phyloP scores from a whole-genome alignment of 768 basidiomycete species.

The Russula brevipes region DNA sequence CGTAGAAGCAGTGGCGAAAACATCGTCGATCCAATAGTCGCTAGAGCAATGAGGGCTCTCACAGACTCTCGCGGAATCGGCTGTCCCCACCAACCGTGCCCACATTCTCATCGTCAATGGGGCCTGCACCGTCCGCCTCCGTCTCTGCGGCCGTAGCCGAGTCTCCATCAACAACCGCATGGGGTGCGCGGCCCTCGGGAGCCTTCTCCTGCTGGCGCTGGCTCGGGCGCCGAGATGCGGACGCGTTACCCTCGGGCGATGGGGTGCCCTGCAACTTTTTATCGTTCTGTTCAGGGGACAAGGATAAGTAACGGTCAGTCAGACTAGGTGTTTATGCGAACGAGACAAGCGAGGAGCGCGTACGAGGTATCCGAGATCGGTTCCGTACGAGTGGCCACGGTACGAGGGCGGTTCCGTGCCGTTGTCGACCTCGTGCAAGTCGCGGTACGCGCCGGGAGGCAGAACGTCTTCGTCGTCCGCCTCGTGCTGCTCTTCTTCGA shows the following conservation, averaged over 20 bases:
- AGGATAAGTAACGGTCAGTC: background rate
- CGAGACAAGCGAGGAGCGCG: constrained; percentile 27
- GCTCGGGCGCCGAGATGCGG: constrained; percentile 43
- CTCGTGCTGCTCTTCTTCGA: constrained; percentile 46
- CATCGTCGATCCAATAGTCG: background rate
- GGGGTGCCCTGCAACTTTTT: constrained; percentile 31
- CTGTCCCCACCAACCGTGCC: constrained; percentile 3
- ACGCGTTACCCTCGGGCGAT: constrained; percentile 30
- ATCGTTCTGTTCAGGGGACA: constrained; percentile 31
- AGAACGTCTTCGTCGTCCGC: constrained; percentile 49
- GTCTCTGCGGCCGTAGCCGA: constrained; percentile 7
- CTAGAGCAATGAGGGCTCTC: background rate
- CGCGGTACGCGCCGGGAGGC: constrained; percentile 37
- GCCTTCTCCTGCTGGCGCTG: constrained; percentile 70
- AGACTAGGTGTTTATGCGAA: no score
- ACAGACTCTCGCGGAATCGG: constrained; percentile 14
- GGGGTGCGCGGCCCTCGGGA: constrained; percentile 50
- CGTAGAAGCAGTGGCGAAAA: background rate
- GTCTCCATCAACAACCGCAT: constrained; percentile 19
- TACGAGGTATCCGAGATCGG: constrained; percentile 50
- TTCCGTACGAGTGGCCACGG: constrained; percentile 41
- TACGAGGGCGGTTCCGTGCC: constrained; percentile 61
- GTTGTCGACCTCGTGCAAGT: constrained; percentile 34
- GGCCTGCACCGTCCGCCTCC: constrained; percentile 25
- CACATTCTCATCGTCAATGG: constrained; percentile 15